phyloP scores from a whole-genome alignment of 2,329 filamentous ascomycete genomes.

The Pseudocercospora pini-densiflorae region DNA sequence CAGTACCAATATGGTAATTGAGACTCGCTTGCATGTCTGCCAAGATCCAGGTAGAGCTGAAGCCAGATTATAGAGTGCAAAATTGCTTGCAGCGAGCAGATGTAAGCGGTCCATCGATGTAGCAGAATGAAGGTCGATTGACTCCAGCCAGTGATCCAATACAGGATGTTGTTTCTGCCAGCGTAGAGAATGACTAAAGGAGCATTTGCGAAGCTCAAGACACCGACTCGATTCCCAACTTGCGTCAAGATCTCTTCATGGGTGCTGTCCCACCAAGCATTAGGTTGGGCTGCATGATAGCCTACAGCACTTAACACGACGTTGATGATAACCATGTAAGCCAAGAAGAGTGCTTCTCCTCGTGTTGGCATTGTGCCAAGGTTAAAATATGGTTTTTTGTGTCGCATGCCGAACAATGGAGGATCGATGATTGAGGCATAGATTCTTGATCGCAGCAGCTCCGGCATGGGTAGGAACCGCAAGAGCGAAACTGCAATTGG shows the following conservation, averaged over 20 bases:
- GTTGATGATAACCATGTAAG: constrained; percentile 35
- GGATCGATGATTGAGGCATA: constrained; percentile 19
- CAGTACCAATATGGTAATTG: constrained; percentile 1
- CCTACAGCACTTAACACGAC: constrained; percentile 33
- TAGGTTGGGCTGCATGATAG: constrained; percentile 31
- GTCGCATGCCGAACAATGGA: neutral
- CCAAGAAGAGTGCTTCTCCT: constrained; percentile 31
- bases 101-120: constrained; percentile 54
- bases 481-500: constrained; percentile 20
- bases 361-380: constrained; percentile 29
- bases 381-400: neutral
- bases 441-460: constrained; percentile 1
- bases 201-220: constrained; percentile 46
- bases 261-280: constrained; percentile 30
- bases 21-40: neutral
- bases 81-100: constrained; percentile 51
- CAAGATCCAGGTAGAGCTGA: constrained; percentile 28
- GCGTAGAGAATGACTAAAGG: constrained; percentile 52
- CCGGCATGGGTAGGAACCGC: constrained; percentile 15
- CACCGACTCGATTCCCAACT: constrained; percentile 46
- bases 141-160: constrained; percentile 55
- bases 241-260: neutral
- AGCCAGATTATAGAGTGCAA: constrained; percentile 54
- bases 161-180: constrained; percentile 53
- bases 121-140: constrained; percentile 54